Conservation (phyloP, 352 stramenopile genomes). For the Pythium dissotocum region DNA sequence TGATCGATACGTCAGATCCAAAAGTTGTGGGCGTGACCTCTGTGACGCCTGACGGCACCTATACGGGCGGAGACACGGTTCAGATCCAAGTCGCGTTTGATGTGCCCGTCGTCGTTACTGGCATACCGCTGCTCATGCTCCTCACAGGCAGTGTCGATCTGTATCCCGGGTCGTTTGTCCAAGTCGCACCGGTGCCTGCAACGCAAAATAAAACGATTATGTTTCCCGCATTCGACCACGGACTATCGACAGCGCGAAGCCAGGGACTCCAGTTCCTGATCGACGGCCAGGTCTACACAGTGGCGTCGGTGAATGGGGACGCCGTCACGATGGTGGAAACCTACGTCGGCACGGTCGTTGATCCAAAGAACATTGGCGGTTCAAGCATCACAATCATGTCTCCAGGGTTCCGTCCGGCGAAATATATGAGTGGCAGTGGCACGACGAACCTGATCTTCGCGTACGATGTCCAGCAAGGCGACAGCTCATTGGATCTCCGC, state of each 20-base stretch:
- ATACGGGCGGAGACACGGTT: conserved; percentile 67
- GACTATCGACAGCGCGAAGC: conserved; percentile 38
- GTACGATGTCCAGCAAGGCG: conserved; percentile 60
- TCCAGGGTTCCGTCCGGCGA: conserved; percentile 50
- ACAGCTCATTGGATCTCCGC: conserved; percentile 45
- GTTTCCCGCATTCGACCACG: conserved; percentile 54
- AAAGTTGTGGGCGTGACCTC: conserved; percentile 46
- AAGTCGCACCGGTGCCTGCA: conserved; percentile 33
- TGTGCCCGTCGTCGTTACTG: conserved; percentile 57
- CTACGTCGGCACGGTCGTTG: conserved; percentile 46
- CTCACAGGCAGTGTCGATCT: conserved; percentile 54
- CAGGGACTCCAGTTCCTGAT: conserved; percentile 62
- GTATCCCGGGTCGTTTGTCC: conserved; percentile 51
- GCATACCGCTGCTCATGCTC: conserved; percentile 44
- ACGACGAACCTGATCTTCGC: conserved; percentile 49
- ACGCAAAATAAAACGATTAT: conserved; percentile 38
- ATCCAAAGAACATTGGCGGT: conserved; percentile 30
- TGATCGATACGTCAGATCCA: conserved; percentile 66
- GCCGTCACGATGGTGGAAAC: conserved; percentile 53
- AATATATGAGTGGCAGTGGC: conserved; percentile 50
- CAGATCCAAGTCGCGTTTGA: conserved; percentile 61
- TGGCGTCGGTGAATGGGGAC: conserved; percentile 46
- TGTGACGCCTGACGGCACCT: conserved; percentile 34
- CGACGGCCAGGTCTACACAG: conserved; percentile 45
- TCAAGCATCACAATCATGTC: conserved; percentile 41